Conservation (phyloP, 1,284 basidiomycete genomes). For the Sparassis latifolia region DNA sequence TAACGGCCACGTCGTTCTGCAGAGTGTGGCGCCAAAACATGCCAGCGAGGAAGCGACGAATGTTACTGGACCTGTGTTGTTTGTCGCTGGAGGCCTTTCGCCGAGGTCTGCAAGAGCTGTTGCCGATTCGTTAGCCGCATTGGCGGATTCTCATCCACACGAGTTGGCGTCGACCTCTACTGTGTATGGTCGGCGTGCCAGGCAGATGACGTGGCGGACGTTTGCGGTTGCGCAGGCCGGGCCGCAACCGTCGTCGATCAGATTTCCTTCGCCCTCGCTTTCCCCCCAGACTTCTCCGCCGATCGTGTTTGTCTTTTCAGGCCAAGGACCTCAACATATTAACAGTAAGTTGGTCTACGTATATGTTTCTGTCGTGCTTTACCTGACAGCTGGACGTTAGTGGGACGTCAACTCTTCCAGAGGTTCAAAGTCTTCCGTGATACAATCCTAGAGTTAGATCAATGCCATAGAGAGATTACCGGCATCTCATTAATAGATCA, state of each 20-base stretch:
- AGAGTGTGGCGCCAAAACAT: slow-evolving; percentile 22
- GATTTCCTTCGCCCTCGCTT: slow-evolving; percentile 19
- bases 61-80: slow-evolving; percentile 17
- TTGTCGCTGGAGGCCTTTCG: slow-evolving; percentile 31
- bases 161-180: slow-evolving; percentile 5
- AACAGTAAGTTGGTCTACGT: slow-evolving; percentile 26
- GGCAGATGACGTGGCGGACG: slow-evolving; percentile 31
- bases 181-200: slow-evolving; percentile 21
- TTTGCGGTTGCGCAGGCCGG: slow-evolving; percentile 9
- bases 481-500: slow-evolving; percentile 29
- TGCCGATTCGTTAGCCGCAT: background rate
- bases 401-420: slow-evolving; percentile 35
- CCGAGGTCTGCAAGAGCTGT: slow-evolving; percentile 20
- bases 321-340: slow-evolving; percentile 6
- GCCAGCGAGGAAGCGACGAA: background rate
- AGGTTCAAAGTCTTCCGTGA: slow-evolving; percentile 29
- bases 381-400: slow-evolving; percentile 11
- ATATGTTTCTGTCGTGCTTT: slow-evolving; percentile 17
- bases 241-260: slow-evolving; percentile 18
- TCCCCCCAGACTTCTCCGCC: slow-evolving; percentile 20
- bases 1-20: slow-evolving; percentile 33
- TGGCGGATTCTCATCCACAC: background rate
- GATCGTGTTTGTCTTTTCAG: slow-evolving; percentile 22
- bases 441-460: slow-evolving; percentile 30
- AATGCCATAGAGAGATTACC: slow-evolving; percentile 20